phyloP scores from a whole-genome alignment of 2,329 filamentous ascomycete genomes.

The Hawksworthiomyces lignivorus region DNA sequence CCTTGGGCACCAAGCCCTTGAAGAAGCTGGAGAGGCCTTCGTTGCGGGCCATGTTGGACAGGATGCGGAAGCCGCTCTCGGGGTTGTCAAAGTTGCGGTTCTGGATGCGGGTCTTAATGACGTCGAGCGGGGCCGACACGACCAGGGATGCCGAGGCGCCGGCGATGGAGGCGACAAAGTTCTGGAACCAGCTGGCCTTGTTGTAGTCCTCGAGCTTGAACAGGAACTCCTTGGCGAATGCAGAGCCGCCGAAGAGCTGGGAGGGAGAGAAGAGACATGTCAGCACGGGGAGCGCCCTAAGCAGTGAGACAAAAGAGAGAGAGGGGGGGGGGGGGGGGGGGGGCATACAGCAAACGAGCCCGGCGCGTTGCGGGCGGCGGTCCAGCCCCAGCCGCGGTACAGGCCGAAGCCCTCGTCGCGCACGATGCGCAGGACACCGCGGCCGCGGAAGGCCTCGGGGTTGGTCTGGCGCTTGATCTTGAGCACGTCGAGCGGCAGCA shows the following conservation, averaged over 20 bases:
- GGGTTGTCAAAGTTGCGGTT: conserved; percentile 99
- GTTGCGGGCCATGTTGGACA: conserved; percentile 86
- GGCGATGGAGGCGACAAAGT: conserved; percentile 93
- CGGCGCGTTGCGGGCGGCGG: conserved; percentile 90
- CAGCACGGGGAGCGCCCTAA: not conserved
- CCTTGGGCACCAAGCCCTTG: conserved; percentile 93
- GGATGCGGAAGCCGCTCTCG: conserved; percentile 84
- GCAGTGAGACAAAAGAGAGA: conserved; percentile 15
- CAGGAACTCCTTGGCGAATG: conserved; percentile 94
- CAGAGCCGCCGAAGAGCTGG: conserved; percentile 91
- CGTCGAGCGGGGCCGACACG: conserved; percentile 91
- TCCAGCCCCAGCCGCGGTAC: conserved; percentile 97
- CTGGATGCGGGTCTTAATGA: conserved; percentile 97
- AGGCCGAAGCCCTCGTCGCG: conserved; percentile 90
- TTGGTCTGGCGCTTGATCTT: conserved; percentile 99
- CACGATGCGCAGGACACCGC: conserved; percentile 83
- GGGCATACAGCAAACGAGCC: conserved; percentile 92
- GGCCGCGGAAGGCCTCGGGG: conserved; percentile 92
- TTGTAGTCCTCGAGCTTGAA: conserved; percentile 92
- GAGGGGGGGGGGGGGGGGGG: no score
- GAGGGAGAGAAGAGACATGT: not conserved
- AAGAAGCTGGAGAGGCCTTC: conserved; percentile 87
- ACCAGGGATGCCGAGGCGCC: conserved; percentile 92
- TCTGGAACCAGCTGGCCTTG: conserved; percentile 86
- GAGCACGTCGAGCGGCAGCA: conserved; percentile 89